These are phyloP conservation scores for Barnettozyma wickerhamii DNA, from an alignment of 805 yeast genomes.

Conservation along the genomic window DNA sequence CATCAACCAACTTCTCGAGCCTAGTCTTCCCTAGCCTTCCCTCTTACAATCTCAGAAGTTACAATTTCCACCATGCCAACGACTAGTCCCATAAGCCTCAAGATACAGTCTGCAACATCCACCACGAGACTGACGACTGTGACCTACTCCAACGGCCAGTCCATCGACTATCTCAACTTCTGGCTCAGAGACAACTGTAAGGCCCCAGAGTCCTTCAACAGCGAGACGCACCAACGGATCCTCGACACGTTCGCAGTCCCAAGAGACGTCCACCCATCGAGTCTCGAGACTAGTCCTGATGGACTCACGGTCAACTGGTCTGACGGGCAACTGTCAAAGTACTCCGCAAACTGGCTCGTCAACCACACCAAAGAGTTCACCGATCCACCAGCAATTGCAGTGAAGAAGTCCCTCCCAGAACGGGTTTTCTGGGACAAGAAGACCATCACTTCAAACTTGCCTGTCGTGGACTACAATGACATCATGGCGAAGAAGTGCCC, in stretches of 20 bases:
- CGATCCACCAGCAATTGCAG: slow-evolving; percentile 27
- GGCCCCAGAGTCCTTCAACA: slow-evolving; percentile 50
- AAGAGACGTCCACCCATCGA: slow-evolving; percentile 23
- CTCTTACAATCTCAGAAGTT: too few relatives aligned
- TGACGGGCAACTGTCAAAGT: slow-evolving; percentile 17
- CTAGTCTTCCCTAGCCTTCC: too few relatives aligned
- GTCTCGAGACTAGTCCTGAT: background rate
- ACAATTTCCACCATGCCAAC: too few relatives aligned
- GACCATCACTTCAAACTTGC: slow-evolving; percentile 25
- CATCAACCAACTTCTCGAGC: too few relatives aligned
- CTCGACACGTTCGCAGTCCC: slow-evolving; percentile 46
- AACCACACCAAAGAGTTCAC: slow-evolving; percentile 28
- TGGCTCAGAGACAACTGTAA: slow-evolving; percentile 68
- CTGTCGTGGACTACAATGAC: slow-evolving; percentile 37
- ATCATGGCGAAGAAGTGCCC: slow-evolving; percentile 36
- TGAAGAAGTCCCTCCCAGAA: slow-evolving; percentile 35
- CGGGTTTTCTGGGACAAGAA: slow-evolving; percentile 42
- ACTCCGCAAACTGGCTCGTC: slow-evolving; percentile 19
- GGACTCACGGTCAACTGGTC: slow-evolving; percentile 10
- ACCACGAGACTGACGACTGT: slow-evolving; percentile 1
- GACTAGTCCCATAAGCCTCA: background rate
- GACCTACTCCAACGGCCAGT: background rate
- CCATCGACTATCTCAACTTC: slow-evolving; percentile 35
- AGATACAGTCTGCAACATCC: background rate
- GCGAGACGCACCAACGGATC: slow-evolving; percentile 54